Evolutionary conservation across 2,329 filamentous ascomycete species (phyloP), one percentile per base, ranked within the genome.

Genomic region (Colletotrichum tropicicola): DNA sequence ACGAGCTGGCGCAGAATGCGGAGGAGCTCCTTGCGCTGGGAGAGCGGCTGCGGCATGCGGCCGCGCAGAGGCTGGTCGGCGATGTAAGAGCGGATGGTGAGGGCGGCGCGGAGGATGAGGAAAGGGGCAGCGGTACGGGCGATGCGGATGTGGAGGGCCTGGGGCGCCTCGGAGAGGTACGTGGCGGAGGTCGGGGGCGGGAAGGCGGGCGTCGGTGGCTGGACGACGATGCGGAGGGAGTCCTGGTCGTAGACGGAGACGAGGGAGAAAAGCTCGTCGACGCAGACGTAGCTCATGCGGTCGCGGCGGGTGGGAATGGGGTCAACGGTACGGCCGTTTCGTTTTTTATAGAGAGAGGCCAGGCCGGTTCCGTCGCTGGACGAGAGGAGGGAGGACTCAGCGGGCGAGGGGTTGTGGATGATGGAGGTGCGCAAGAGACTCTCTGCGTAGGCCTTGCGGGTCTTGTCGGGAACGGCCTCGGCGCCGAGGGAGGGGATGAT

Each of bases 1-100:
- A 92, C 86, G 32, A 97, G 81, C 47, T 87, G 82, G 51, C 81
- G 79, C 17, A 98, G 81, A 23, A 94, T 84, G 72, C 92, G 91
- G 5, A 92, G 74, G 10, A 99, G 80, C 74, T 97, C 96, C 67
- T 87, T 90, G 44, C 92, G 87, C 73, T 97, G 92, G 8, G 89
- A 90, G 5, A 93, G 82, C 0, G 95, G 95, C 74, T 96, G 92
- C 5, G 96, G 96, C 89, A 97, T 96, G 52, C 90, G 87, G 0
- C 96, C 94, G 13, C 96, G 86, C 19, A 99, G 82, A 1, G 95
- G 94, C 73, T 98, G 95, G 75, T 99, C 96, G 4, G 94, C 92
- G 47, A 97, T 90, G 74, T 97, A 98, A 1, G 90, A 85, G 59
- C 93, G 90, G n/a, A 98, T 79, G 0, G 92, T 90, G 15, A 97